Conservation (phyloP, 2,329 filamentous ascomycete genomes). For the Fusarium veterinarium region DNA sequence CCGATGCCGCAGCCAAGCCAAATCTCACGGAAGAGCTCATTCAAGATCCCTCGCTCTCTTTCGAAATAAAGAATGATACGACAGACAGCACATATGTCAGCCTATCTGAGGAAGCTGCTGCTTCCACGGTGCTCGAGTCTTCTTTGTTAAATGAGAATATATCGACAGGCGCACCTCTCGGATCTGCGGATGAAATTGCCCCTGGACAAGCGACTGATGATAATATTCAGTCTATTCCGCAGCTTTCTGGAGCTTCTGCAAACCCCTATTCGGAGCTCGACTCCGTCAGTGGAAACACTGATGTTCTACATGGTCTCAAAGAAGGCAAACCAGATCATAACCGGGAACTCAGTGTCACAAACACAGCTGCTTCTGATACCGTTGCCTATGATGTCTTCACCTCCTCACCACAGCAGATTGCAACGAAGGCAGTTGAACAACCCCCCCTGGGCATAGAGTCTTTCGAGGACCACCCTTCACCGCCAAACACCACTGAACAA, state of each 20-base stretch:
- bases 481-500: not conserved
- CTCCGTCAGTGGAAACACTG: not conserved
- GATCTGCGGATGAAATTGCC: not conserved
- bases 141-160: conserved; percentile 1
- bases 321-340: not conserved
- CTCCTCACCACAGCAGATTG: not conserved
- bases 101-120: not conserved
- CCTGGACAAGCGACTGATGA: not conserved
- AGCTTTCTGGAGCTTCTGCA: not conserved
- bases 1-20: not conserved
- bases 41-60: conserved; percentile 1
- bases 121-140: not conserved
- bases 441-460: not conserved
- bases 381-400: not conserved
- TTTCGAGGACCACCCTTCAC: not conserved
- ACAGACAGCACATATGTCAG: conserved; percentile 14
- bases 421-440: not conserved
- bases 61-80: conserved; percentile 33
- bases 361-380: not conserved
- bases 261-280: not conserved
- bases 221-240: not conserved
- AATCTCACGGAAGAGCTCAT: conserved; percentile 1
- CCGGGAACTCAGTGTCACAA: not conserved
- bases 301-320: not conserved
- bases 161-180: not conserved